Percentiles rank a stretch among this genome's conserved stretches.
Conservation (phyloP, 495 filamentous ascomycete species). For the Penicillium tannophilum region DNA sequence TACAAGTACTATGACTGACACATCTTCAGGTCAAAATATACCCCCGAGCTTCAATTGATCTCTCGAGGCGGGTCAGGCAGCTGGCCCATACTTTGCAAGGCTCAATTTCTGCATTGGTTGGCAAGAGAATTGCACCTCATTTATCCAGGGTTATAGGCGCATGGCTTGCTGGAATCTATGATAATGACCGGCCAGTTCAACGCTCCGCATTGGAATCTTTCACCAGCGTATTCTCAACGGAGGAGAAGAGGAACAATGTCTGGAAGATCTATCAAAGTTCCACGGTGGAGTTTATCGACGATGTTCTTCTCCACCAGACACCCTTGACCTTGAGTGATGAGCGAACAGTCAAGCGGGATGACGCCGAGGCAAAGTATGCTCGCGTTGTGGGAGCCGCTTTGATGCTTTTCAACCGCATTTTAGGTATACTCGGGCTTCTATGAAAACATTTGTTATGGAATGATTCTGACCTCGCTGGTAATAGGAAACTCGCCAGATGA, state of each 20-base stretch:
- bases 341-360: slow-evolving; percentile 77
- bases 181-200: slow-evolving; percentile 74
- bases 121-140: slow-evolving; percentile 77
- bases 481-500: slow-evolving; percentile 46
- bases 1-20: slow-evolving; percentile 22
- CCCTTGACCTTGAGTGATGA: slow-evolving; percentile 83
- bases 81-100: slow-evolving; percentile 76
- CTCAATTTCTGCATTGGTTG: slow-evolving; percentile 66
- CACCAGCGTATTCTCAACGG: slow-evolving; percentile 68
- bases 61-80: slow-evolving; percentile 82
- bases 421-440: slow-evolving; percentile 36
- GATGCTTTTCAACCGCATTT: slow-evolving; percentile 46
- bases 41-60: slow-evolving; percentile 84
- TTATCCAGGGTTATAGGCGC: slow-evolving; percentile 75
- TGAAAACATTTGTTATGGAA: neutral
- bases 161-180: slow-evolving; percentile 88
- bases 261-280: slow-evolving; percentile 74
- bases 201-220: slow-evolving; percentile 76
- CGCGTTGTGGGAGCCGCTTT: slow-evolving; percentile 69
- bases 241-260: slow-evolving; percentile 73
- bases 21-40: slow-evolving; percentile 74
- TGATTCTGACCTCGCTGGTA: neutral
- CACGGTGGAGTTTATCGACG: slow-evolving; percentile 77
- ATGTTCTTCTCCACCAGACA: slow-evolving; percentile 76
- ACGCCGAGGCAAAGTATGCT: slow-evolving; percentile 79